Base-by-base conservation (phyloP, 2,329 filamentous ascomycete genomes). In the Penicillium sp. region DNA sequence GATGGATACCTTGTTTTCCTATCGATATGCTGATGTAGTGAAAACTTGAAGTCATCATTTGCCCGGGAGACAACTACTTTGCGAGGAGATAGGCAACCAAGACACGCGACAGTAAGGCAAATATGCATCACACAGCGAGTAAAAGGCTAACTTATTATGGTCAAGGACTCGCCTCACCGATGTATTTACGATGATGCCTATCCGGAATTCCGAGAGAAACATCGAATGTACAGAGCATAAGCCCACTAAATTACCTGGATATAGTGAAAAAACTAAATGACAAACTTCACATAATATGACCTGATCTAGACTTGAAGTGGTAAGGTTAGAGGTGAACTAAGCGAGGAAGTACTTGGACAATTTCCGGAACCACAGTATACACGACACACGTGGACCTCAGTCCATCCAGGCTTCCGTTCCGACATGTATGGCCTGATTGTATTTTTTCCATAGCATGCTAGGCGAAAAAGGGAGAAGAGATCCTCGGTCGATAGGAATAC, bases 391-490 rank as follows among this genome's bases (percentile, higher is more conserved):
- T 33, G 35, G 35, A 19, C n/a, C 27, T 29, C n/a, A 4, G 8
- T 39, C 6, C 35, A 39, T 19, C 35, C n/a, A 19, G 5, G 3
- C 16, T n/a, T 16, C 31, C 7, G 31, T 33, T 16, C 31, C 14
- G 31, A 33, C 13, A 16, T 29, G n/a, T 21, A 13, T 42, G 37
- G 19, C 2, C 37, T 21, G 19, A 13, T 42, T 11, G 26, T 47
- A 19, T 16, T 48, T 7, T 42, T 19, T 3, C 39, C 19, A 16
- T 29, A 29, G 27, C 27, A 42, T 56, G 49, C 60, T 59, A 60
- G 56, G 56, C 60, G 29, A 51, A 55, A 63, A 54, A 11, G 24
- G 62, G 61, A 63, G 43, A 60, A 54, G 49, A 35, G 29, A 56
- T 60, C 42, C 58, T 49, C 33, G 31, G 45, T n/a, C 27, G 33